Percentiles rank a stretch among this genome's conserved stretches.
These are phyloP conservation scores for Nitzschia sp. DNA, from an alignment of 108 stramenopile species.

Conservation along the genomic window DNA sequence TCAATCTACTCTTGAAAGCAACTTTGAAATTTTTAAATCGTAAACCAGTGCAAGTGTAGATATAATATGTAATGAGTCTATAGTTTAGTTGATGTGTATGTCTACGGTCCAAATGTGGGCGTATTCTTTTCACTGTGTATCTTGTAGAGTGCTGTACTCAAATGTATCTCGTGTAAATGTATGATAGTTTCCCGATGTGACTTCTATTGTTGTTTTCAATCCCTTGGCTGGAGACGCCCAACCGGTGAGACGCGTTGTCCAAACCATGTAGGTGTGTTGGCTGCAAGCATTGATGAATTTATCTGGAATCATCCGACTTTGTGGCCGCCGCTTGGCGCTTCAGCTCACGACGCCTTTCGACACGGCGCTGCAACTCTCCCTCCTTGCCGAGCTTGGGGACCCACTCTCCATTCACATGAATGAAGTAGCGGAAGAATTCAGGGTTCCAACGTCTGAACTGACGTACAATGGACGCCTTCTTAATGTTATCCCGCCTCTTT, in stretches of 20 bases:
- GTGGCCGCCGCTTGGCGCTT: conserved; percentile 6
- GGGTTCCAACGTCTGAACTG: conserved; percentile 70
- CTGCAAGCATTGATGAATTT: background rate
- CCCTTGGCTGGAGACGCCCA: too few species aligned
- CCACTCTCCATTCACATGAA: conserved; percentile 51
- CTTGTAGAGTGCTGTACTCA: background rate
- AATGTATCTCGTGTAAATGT: too few species aligned
- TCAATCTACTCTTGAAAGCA: conserved; percentile 65
- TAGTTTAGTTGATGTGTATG: background rate
- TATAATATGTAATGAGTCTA: background rate
- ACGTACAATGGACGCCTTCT: conserved; percentile 54
- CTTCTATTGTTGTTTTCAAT: too few species aligned
- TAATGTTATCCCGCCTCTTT: conserved; percentile 33
- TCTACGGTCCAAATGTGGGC: background rate
- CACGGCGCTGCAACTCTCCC: conserved; percentile 46
- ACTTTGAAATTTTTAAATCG: conserved; percentile 58
- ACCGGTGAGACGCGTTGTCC: too few species aligned
- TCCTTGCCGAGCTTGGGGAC: conserved; percentile 51
- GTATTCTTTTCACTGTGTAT: background rate
- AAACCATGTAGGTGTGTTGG: too few species aligned
- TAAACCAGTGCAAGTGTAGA: background rate
- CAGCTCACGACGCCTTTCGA: conserved; percentile 24
- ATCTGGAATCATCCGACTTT: too few species aligned
- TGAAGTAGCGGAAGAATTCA: conserved; percentile 49
- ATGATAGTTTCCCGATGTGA: too few species aligned